A percentile compares a stretch with the other conserved stretches of the same genome.
phyloP scores from a whole-genome alignment of 148 eudicot species.

The Rhododendron simsii region DNA sequence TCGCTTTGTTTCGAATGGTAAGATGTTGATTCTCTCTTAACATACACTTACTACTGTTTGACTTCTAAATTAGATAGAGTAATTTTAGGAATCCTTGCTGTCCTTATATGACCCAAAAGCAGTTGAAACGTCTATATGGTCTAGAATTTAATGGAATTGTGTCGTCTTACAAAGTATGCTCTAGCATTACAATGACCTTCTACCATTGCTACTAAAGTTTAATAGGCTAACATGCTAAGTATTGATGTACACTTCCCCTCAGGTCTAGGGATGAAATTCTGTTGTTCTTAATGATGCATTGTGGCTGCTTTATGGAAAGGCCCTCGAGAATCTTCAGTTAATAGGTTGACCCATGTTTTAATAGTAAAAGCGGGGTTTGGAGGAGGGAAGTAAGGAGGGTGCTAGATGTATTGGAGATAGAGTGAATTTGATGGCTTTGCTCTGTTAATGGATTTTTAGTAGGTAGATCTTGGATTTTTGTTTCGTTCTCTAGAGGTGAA shows the following conservation, averaged over 20 bases:
- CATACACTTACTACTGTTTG: not conserved
- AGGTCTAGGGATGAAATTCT: not conserved
- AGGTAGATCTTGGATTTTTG: not conserved
- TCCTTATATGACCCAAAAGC: not conserved
- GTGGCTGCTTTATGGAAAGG: not conserved
- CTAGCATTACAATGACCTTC: not conserved
- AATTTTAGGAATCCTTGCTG: not conserved
- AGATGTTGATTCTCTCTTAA: not conserved
- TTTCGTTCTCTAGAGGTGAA: not conserved
- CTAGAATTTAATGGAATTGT: not conserved
- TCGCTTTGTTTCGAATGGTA: slow-evolving; percentile 90
- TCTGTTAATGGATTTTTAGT: not conserved
- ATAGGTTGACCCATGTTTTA: not conserved
- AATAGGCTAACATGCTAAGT: not conserved
- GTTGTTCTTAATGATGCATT: not conserved
- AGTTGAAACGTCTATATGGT: not conserved
- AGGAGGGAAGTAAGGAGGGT: not conserved
- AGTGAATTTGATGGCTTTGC: not conserved
- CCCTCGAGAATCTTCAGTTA: not conserved
- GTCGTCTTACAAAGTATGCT: not conserved
- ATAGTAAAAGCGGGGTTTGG: not conserved
- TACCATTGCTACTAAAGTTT: not conserved
- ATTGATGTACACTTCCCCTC: not conserved
- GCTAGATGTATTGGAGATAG: not conserved
- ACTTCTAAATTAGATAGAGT: too few relatives aligned